Percentiles rank a stretch among this genome's conserved stretches.
Evolutionary conservation across 768 basidiomycete genomes (phyloP).

Genomic region (Boletellus ananas): DNA sequence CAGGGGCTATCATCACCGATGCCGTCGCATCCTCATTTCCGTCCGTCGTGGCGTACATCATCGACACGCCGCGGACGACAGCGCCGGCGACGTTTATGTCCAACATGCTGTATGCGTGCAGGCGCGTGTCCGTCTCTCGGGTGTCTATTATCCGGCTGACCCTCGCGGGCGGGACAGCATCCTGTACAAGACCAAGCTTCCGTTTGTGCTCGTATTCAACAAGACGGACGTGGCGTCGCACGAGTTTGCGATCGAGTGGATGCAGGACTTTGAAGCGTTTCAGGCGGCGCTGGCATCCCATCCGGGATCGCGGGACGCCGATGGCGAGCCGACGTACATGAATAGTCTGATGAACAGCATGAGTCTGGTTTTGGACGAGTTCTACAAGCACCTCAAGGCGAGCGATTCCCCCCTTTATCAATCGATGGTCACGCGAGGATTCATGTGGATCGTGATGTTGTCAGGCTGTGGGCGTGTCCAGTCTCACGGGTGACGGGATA

Average conservation of each 20-base stretch:
- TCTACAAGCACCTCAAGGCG: slow-evolving; percentile 94
- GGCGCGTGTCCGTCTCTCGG: slow-evolving; percentile 39
- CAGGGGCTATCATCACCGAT: slow-evolving; percentile 97
- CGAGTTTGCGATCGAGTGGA: slow-evolving; percentile 94
- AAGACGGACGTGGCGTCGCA: slow-evolving; percentile 93
- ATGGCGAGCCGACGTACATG: slow-evolving; percentile 96
- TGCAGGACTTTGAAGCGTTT: slow-evolving; percentile 96
- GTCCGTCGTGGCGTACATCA: slow-evolving; percentile 93
- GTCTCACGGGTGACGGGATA: slow-evolving; percentile 93
- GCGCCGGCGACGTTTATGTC: slow-evolving; percentile 99
- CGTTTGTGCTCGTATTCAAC: slow-evolving; percentile 98
- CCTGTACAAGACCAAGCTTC: slow-evolving; percentile 95
- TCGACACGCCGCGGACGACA: slow-evolving; percentile 93
- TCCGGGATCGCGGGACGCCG: slow-evolving; percentile 60
- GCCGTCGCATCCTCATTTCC: slow-evolving; percentile 91
- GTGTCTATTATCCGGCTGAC: not conserved
- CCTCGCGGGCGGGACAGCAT: slow-evolving; percentile 50
- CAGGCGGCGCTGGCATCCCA: slow-evolving; percentile 81
- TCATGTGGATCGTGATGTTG: not conserved
- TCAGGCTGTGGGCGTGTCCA: slow-evolving; percentile 93
- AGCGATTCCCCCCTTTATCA: slow-evolving; percentile 10
- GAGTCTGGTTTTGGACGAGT: slow-evolving; percentile 97
- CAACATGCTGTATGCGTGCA: slow-evolving; percentile 99
- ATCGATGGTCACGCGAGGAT: not conserved
- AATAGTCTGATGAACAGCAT: slow-evolving; percentile 98